Percentiles rank a stretch among this genome's conserved stretches.
These are phyloP conservation scores for Colletotrichum agaves DNA, from an alignment of 2,329 filamentous ascomycete species.

Conservation along the genomic window DNA sequence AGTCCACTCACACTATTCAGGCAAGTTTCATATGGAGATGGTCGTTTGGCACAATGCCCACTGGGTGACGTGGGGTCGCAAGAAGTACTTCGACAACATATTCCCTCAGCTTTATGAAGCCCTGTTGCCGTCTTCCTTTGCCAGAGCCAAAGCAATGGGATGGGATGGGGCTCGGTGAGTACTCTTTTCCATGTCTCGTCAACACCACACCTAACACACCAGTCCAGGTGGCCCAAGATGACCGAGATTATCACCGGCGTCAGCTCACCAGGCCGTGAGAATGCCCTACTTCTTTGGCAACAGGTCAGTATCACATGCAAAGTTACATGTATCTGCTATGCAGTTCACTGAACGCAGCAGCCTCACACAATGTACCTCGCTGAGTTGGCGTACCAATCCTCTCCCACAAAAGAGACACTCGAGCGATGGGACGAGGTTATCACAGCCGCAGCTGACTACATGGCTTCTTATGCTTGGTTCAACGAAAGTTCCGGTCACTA, in stretches of 20 bases:
- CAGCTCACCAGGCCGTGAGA: slow-evolving; percentile 63
- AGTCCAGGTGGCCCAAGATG: slow-evolving; percentile 60
- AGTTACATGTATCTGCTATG: no score
- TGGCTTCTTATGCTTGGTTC: slow-evolving; percentile 67
- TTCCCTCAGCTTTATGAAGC: slow-evolving; percentile 44
- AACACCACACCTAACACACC: neutral
- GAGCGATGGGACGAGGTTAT: slow-evolving; percentile 64
- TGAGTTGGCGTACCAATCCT: slow-evolving; percentile 53
- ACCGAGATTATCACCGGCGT: slow-evolving; percentile 51
- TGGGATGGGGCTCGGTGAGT: slow-evolving; percentile 44
- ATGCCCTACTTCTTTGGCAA: slow-evolving; percentile 70
- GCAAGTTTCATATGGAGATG: slow-evolving; percentile 57
- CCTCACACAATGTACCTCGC: slow-evolving; percentile 71
- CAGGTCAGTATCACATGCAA: slow-evolving; percentile 46
- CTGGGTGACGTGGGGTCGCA: slow-evolving; percentile 53
- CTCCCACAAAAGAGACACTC: slow-evolving; percentile 51
- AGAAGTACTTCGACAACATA: slow-evolving; percentile 48
- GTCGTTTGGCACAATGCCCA: slow-evolving; percentile 55
- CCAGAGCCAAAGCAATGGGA: slow-evolving; percentile 43
- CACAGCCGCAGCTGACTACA: slow-evolving; percentile 65
- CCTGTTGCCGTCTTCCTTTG: slow-evolving; percentile 41
- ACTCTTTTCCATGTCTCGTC: neutral
- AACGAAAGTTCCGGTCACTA: slow-evolving; percentile 63
- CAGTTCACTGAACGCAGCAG: slow-evolving; percentile 2
- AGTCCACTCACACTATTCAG: slow-evolving; percentile 19